Percentiles rank a stretch among this genome's conserved stretches.
Evolutionary conservation across 306 rosid genomes (phyloP).

Genomic region (Malus sylvestris): DNA sequence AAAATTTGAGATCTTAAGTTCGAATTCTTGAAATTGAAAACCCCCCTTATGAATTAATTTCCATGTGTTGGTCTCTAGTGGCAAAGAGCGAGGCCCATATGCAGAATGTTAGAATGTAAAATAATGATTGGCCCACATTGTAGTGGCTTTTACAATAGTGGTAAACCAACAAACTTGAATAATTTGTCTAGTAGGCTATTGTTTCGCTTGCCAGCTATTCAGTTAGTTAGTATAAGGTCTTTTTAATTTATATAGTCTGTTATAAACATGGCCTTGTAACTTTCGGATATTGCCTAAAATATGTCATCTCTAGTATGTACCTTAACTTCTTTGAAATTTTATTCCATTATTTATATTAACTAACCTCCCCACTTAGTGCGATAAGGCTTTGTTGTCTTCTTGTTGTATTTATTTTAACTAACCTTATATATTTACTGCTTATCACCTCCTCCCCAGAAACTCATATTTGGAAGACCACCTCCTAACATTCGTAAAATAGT

Average conservation of each 20-base stretch:
- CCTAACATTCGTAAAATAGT: conserved; percentile 84
- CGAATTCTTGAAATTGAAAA: too few relatives aligned
- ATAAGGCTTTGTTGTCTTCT: too few relatives aligned
- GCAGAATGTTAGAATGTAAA: background rate
- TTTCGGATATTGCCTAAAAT: background rate
- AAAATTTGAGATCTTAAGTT: too few relatives aligned
- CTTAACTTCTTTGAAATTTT: background rate
- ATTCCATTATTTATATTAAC: background rate
- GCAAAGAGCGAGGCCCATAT: too few relatives aligned
- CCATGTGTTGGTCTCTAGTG: too few relatives aligned
- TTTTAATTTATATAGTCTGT: background rate
- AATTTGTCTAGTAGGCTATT: background rate
- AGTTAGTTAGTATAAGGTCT: background rate
- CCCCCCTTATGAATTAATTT: too few relatives aligned
- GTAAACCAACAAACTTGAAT: background rate
- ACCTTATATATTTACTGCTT: background rate
- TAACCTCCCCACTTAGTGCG: background rate
- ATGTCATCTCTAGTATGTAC: background rate
- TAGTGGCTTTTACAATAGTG: background rate
- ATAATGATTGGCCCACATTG: background rate
- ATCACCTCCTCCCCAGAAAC: conserved; percentile 39
- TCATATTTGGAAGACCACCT: conserved; percentile 81
- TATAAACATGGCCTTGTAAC: background rate
- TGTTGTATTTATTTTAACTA: background rate
- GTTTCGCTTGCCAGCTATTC: background rate